Conservation (phyloP, 1,139 yeast species). For the Debaryomyces subglobosus region DNA sequence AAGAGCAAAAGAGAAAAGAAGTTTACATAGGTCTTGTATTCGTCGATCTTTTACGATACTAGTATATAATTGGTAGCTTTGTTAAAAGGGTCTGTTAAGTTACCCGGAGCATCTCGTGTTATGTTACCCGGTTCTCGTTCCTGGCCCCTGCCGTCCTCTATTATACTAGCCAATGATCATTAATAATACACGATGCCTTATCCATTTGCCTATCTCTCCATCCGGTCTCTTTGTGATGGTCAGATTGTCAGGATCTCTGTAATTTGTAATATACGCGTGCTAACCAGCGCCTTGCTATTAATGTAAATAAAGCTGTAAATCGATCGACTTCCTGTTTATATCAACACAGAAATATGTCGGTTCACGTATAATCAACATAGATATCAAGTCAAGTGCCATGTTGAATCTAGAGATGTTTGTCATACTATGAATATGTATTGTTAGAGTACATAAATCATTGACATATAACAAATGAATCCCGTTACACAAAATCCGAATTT, state of each 20-base stretch:
- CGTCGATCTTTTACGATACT: neutral
- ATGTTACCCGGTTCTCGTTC: neutral
- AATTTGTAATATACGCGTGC: neutral
- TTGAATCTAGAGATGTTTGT: neutral
- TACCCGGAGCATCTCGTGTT: neutral
- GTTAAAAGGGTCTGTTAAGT: neutral
- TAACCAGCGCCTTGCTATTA: neutral
- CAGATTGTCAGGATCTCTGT: neutral
- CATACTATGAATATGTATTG: neutral
- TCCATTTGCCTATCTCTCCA: neutral
- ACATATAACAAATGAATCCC: neutral
- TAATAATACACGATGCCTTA: neutral
- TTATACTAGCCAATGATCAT: neutral
- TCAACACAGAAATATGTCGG: neutral
- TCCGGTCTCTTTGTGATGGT: neutral
- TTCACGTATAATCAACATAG: neutral
- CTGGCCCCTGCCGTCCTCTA: neutral
- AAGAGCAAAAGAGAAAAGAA: conserved; percentile 50
- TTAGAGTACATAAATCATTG: neutral
- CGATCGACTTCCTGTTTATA: neutral
- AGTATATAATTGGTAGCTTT: neutral
- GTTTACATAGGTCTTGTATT: conserved; percentile 24
- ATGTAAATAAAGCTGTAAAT: neutral
- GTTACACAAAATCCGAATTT: conserved; percentile 7
- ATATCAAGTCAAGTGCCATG: neutral